Evolutionary conservation across 169 alveolate species (phyloP), one percentile per base, ranked within the genome.

Genomic region (Eimeria falciformis): DNA sequence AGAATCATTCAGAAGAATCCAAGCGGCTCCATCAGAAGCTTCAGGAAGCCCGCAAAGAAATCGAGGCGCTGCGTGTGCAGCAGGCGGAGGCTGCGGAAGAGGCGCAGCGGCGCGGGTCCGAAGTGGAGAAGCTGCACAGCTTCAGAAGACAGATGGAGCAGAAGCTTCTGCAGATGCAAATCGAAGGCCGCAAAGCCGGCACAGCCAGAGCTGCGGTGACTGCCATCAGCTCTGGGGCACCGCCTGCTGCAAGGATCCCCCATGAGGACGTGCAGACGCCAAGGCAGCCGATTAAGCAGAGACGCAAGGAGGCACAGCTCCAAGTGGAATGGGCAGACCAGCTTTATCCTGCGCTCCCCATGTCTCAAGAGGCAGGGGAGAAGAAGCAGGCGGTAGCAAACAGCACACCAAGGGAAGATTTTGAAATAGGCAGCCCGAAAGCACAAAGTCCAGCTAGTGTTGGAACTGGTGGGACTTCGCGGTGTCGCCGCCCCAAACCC

Each of bases 51-150:
- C 29, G 5, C 7, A 11, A 11, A n/a, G 71, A 58, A n/a, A 9
- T 11, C 33, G 33, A 58, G 25, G 21, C 29, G 5, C 33, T n/a
- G 71, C 18, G 21, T 14, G 33, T 14, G 71, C 71, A 58, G 71
- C 25, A 7, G 71, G 29, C 11, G 71, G 29, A 58, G 71, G 27
- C 71, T 58, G 71, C 55, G 65, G 40, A 27, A 29, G 81, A 2
- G n/a, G 81, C 81, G 53, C 55, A 68, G 81, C 81, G 37, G 81
- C 81, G n/a, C n/a, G n/a, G n/a, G n/a, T n/a, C n/a, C n/a, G n/a
- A n/a, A n/a, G n/a, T 50, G 14, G 62, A 50, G 62, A 50, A 7
- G 7, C n/a, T 14, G 62, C 62, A 50, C 47, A 23, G 65, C 1
- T 7, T 43, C 9, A 7, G 11, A 3, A 73, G 37, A 18, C 62